Conservation (phyloP, 2,329 filamentous ascomycete genomes). For the Diaporthe humulicola region DNA sequence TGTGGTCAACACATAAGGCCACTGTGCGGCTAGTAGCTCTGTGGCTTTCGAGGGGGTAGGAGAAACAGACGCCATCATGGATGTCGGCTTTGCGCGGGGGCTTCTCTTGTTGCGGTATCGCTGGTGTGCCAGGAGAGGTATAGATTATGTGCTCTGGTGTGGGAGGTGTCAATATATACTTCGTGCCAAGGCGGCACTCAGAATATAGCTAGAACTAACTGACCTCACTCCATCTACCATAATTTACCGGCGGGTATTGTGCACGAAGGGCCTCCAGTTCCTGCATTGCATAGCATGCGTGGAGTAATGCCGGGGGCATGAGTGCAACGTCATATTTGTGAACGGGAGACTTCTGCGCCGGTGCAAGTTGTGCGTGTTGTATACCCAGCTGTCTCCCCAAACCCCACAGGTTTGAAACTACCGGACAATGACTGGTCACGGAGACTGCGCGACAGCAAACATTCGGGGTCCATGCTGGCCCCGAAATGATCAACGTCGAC, state of each 20-base stretch:
- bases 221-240: background rate
- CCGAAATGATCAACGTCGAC: background rate
- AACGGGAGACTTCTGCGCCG: constrained; percentile 19
- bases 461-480: background rate
- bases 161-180: constrained; percentile 18
- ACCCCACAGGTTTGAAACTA: background rate
- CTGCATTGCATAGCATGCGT: background rate
- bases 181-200: constrained; percentile 8
- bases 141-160: background rate
- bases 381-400: background rate
- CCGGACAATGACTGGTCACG: background rate
- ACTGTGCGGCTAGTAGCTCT: constrained; percentile 30
- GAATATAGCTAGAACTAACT: background rate
- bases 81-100: background rate
- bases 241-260: background rate
- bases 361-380: background rate
- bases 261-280: background rate
- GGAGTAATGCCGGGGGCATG: background rate
- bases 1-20: constrained; percentile 29
- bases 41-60: constrained; percentile 11
- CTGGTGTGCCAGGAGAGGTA: background rate
- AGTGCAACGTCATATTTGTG: constrained; percentile 26
- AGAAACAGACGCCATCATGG: constrained; percentile 21
- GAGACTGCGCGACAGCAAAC: background rate
- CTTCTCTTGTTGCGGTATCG: constrained; percentile 12